phyloP scores from a whole-genome alignment of 306 rosid genomes.

The Lathyrus tuberosus region DNA sequence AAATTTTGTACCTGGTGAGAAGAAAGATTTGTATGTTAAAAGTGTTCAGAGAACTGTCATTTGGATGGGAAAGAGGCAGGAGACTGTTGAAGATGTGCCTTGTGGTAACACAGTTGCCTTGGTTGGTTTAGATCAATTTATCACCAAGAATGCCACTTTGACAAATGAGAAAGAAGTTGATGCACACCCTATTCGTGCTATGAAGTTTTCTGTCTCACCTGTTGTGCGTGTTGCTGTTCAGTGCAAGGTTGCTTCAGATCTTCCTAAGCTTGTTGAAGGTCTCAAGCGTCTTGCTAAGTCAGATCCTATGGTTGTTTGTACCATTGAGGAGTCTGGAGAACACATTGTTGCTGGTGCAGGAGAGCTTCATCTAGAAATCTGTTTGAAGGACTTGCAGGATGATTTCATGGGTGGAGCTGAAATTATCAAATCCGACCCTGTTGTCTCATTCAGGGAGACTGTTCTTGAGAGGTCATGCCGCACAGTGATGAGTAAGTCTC shows the following conservation, averaged over 20 bases:
- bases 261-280: constrained; percentile 96
- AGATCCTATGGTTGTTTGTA: constrained; percentile 89
- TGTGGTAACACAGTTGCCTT: constrained; percentile 90
- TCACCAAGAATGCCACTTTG: constrained; percentile 90
- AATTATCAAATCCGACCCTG: constrained; percentile 80
- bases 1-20: constrained; percentile 83
- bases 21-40: constrained; percentile 79
- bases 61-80: constrained; percentile 97
- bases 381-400: constrained; percentile 83
- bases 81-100: constrained; percentile 90
- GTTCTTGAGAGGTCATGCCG: constrained; percentile 74
- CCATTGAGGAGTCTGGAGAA: constrained; percentile 87
- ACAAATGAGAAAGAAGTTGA: constrained; percentile 88
- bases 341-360: constrained; percentile 96
- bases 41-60: constrained; percentile 91
- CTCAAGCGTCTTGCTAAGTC: constrained; percentile 84
- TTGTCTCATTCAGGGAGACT: constrained; percentile 90
- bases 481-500: constrained; percentile 90
- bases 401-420: constrained; percentile 95
- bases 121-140: constrained; percentile 92
- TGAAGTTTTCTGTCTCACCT: constrained; percentile 94
- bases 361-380: constrained; percentile 91
- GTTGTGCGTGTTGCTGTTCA: constrained; percentile 91
- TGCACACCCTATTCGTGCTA: constrained; percentile 88
- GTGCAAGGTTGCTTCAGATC: constrained; percentile 95